Conservation (phyloP, 179 eudicot genomes). For the Vitellaria paradoxa region DNA sequence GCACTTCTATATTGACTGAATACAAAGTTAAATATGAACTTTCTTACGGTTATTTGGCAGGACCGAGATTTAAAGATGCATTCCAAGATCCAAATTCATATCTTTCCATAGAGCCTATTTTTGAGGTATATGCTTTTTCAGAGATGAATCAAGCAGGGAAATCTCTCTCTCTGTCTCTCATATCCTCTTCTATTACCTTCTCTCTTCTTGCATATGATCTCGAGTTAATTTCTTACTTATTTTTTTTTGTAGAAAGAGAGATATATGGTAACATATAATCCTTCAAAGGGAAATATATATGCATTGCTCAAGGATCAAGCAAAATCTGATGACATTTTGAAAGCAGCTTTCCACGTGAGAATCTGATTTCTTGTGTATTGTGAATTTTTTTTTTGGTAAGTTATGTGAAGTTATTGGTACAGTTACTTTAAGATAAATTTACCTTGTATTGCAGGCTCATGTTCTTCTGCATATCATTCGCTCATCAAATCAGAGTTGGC, state of each 20-base stretch:
- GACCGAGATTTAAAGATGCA: conserved; percentile 90
- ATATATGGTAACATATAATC: conserved; percentile 83
- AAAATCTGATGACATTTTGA: conserved; percentile 88
- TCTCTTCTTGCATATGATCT: background rate
- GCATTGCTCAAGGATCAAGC: conserved; percentile 97
- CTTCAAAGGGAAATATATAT: conserved; percentile 78
- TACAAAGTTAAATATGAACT: background rate
- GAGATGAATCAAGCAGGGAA: background rate
- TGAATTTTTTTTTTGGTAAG: no score
- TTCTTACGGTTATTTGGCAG: conserved; percentile 33
- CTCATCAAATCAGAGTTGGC: conserved; percentile 45
- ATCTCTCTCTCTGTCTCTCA: background rate
- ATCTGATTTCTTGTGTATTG: conserved; percentile 9
- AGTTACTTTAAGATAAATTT: conserved; percentile 9
- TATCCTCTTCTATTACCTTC: background rate
- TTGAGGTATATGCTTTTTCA: conserved; percentile 55
- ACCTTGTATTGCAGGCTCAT: conserved; percentile 58
- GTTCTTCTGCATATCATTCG: conserved; percentile 77
- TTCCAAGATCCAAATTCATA: conserved; percentile 87
- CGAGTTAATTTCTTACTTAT: background rate
- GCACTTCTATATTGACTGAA: conserved; percentile 5
- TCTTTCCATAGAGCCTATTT: conserved; percentile 69
- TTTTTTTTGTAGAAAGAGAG: conserved; percentile 54
- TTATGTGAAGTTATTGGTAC: background rate
- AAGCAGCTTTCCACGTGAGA: conserved; percentile 95